Percentiles rank a stretch among this genome's conserved stretches.
Evolutionary conservation across 306 rosid species (phyloP).

Genomic region (Neltuma alba): DNA sequence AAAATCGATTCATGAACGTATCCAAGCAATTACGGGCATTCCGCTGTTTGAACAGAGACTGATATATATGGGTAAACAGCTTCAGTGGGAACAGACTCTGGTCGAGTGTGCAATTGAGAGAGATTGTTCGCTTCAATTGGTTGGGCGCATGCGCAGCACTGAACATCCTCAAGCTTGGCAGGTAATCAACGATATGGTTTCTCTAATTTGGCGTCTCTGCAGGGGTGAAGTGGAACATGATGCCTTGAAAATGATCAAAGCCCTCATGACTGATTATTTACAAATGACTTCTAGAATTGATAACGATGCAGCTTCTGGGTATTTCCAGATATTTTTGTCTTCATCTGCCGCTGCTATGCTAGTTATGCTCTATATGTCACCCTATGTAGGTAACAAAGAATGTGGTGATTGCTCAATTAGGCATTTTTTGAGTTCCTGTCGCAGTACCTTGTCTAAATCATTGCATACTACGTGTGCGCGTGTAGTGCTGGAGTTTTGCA

Average conservation of each 20-base stretch:
- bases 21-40: constrained; percentile 57
- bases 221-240: constrained; percentile 45
- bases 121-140: constrained; percentile 64
- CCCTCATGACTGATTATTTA: constrained; percentile 50
- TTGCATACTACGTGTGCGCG: constrained; percentile 56
- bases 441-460: constrained; percentile 41
- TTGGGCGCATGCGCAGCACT: constrained; percentile 83
- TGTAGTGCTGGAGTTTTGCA: constrained; percentile 79
- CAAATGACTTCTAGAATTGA: constrained; percentile 43
- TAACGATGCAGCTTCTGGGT: constrained; percentile 41
- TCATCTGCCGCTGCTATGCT: constrained; percentile 62
- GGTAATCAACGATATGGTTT: constrained; percentile 65
- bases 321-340: constrained; percentile 64
- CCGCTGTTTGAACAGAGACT: constrained; percentile 76
- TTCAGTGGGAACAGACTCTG: constrained; percentile 76
- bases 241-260: constrained; percentile 45
- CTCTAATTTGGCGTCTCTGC: constrained; percentile 57
- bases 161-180: constrained; percentile 86
- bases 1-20: constrained; percentile 64
- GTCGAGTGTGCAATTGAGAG: constrained; percentile 69
- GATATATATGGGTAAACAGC: constrained; percentile 82
- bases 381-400: constrained; percentile 51
- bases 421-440: constrained; percentile 62
- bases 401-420: constrained; percentile 61
- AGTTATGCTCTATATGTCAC: constrained; percentile 73